A percentile compares a stretch with the other conserved stretches of the same genome.
Evolutionary conservation across 139 green algal genomes (phyloP).

Genomic region (Auxenochlorella protothecoides): DNA sequence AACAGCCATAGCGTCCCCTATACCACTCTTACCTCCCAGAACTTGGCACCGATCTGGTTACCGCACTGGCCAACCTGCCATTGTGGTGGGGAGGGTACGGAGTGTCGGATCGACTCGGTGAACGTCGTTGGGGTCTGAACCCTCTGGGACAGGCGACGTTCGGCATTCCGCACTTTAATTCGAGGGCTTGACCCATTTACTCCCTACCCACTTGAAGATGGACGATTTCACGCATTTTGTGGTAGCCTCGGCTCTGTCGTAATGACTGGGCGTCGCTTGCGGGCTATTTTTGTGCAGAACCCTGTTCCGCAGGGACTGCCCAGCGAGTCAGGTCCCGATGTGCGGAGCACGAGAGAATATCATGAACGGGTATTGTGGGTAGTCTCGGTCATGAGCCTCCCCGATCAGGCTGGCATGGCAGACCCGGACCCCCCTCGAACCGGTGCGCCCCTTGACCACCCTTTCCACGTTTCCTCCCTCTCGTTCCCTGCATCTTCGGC

Average conservation of each 20-base stretch:
- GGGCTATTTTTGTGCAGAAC: too few species aligned
- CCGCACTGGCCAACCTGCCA: conserved; percentile 85
- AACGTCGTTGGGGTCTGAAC: not conserved
- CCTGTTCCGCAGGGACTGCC: too few species aligned
- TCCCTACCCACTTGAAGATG: conserved; percentile 59
- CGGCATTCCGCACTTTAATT: not conserved
- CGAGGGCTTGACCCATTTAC: too few species aligned
- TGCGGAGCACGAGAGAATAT: not conserved
- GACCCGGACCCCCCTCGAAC: too few species aligned
- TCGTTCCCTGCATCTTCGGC: too few species aligned
- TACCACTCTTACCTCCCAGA: conserved; percentile 70
- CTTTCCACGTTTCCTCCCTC: too few species aligned
- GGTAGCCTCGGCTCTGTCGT: too few species aligned
- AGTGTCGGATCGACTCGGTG: not conserved
- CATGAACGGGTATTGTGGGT: not conserved
- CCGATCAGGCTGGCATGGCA: too few species aligned
- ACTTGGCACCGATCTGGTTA: conserved; percentile 98
- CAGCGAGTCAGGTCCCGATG: too few species aligned
- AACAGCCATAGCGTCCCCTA: not conserved
- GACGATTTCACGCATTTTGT: conserved; percentile 84
- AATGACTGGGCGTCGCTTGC: too few species aligned
- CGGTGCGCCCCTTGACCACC: too few species aligned
- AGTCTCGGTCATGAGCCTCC: too few species aligned
- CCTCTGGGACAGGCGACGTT: not conserved
- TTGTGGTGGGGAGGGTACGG: not conserved